Evolutionary conservation across 2,329 filamentous ascomycete genomes (phyloP).

Genomic region (Dothidotthia symphoricarpi): DNA sequence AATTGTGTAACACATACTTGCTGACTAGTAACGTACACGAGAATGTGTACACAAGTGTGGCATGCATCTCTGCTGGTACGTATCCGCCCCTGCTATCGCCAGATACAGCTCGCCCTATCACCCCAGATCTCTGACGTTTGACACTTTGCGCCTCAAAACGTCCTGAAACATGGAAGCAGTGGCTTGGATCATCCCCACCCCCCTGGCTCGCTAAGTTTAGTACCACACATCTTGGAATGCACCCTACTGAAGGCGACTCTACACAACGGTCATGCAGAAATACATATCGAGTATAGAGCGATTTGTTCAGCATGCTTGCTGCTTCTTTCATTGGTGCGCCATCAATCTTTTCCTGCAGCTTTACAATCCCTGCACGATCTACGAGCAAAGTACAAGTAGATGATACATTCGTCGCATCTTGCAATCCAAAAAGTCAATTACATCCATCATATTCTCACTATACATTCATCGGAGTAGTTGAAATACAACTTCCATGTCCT

Average conservation of each 20-base stretch:
- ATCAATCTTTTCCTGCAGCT: conserved; percentile 27
- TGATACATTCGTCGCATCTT: conserved; percentile 7
- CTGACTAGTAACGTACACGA: too few relatives aligned
- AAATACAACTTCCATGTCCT: conserved; percentile 29
- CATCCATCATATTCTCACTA: too few relatives aligned
- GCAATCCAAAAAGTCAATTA: too few relatives aligned
- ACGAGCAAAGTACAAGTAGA: conserved; percentile 26
- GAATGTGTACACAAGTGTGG: too few relatives aligned
- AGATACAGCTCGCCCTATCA: conserved; percentile 25
- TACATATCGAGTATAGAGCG: conserved; percentile 41
- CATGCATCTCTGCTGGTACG: conserved; percentile 23
- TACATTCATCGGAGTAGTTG: not conserved
- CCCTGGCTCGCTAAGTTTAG: conserved; percentile 37
- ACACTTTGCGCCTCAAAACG: conserved; percentile 18
- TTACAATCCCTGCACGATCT: conserved; percentile 12
- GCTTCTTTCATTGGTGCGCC: conserved; percentile 31
- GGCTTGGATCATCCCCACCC: conserved; percentile 36
- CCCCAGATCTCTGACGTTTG: conserved; percentile 15
- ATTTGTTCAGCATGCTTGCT: conserved; percentile 38
- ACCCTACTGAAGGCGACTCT: conserved; percentile 27
- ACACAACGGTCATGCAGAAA: conserved; percentile 18
- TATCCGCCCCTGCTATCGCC: conserved; percentile 18
- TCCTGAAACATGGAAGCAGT: conserved; percentile 27
- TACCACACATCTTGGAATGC: conserved; percentile 32
- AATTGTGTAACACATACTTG: too few relatives aligned